A percentile compares a stretch with the other conserved stretches of the same genome.
These are phyloP conservation scores for Mycena vulgaris DNA, from an alignment of 768 basidiomycete genomes.

Conservation along the genomic window DNA sequence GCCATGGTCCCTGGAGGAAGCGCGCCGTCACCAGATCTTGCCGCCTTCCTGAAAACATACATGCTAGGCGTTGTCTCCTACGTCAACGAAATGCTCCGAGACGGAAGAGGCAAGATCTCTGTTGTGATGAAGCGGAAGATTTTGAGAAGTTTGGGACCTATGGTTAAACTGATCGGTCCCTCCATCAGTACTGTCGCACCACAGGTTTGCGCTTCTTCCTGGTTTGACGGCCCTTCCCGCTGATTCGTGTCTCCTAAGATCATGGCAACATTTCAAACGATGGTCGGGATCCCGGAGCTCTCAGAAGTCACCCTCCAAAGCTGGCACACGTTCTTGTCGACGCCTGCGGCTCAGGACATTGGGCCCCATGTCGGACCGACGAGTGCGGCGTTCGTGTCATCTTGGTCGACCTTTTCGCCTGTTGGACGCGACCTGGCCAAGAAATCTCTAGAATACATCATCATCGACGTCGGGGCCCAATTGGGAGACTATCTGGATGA, in stretches of 20 bases:
- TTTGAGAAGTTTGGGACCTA: constrained; percentile 80
- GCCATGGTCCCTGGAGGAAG: constrained; percentile 54
- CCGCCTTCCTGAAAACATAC: constrained; percentile 77
- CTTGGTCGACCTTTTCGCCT: constrained; percentile 78
- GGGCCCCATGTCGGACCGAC: constrained; percentile 91
- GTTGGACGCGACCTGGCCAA: constrained; percentile 68
- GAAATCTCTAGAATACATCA: constrained; percentile 76
- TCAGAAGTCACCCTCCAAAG: constrained; percentile 84
- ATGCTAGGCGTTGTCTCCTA: constrained; percentile 90
- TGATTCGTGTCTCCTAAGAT: constrained; percentile 66
- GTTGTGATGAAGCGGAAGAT: constrained; percentile 80
- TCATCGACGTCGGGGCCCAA: constrained; percentile 72
- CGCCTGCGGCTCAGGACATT: constrained; percentile 77
- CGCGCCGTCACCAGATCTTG: constrained; percentile 57
- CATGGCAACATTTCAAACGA: constrained; percentile 96
- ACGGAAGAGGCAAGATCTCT: constrained; percentile 83
- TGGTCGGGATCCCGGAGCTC: constrained; percentile 81
- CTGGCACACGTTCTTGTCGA: constrained; percentile 85
- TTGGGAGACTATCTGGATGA: constrained; percentile 77
- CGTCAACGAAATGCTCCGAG: constrained; percentile 90
- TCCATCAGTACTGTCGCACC: constrained; percentile 85
- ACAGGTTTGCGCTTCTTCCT: constrained; percentile 73
- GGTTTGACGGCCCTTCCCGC: constrained; percentile 12
- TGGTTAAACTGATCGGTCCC: constrained; percentile 80
- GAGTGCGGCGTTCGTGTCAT: constrained; percentile 84